Evolutionary conservation across 192 early-diverging fungal genomes (phyloP), one percentile per base, ranked within the genome.

Genomic region (Haplosporangium gracile): DNA sequence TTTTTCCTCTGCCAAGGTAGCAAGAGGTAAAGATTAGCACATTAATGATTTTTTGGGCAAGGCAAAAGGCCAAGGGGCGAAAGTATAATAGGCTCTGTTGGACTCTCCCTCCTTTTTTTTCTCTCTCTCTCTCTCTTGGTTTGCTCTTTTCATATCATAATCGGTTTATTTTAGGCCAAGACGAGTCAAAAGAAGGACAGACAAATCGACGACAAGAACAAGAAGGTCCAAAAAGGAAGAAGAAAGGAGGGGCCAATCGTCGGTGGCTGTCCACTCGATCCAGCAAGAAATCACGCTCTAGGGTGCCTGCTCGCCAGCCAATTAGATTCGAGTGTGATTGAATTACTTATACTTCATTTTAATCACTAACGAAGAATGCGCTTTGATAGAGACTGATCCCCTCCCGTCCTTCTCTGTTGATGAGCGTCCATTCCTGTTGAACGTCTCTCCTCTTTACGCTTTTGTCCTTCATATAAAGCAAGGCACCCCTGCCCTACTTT

Each of bases 41-140:
- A 65, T 65, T 65, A 9, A 29, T 11, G n/a, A 60, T 51, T 22
- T 18, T 51, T 51, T 20, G 49, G 55, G 26, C 24, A 60, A 60
- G 26, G n/a, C n/a, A 65, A 32, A 29, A 65, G 60, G 60, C 60
- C 26, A 65, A 65, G 60, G 60, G 60, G 60, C 60, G 60, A 65
- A 65, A 65, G 60, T 29, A 29, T 65, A 65, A 65, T 65, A 29
- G 60, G 60, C 29, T 15, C 26, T 32, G 60, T 65, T 57, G 55
- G 55, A 57, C 55, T 26, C 55, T 7, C n/a, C 60, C 29, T 15
- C 29, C 3, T 65, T 32, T 13, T 65, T 57, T 34, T 65, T 10
- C 0, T 24, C 29, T 32, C 26, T 15, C 26, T 29, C 26, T 60
- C 2, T 60, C 26, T 10, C 16, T 26, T 60, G 0, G 5, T 60